phyloP scores from a whole-genome alignment of 1,284 basidiomycete species.

The Porogramme epimiltina region DNA sequence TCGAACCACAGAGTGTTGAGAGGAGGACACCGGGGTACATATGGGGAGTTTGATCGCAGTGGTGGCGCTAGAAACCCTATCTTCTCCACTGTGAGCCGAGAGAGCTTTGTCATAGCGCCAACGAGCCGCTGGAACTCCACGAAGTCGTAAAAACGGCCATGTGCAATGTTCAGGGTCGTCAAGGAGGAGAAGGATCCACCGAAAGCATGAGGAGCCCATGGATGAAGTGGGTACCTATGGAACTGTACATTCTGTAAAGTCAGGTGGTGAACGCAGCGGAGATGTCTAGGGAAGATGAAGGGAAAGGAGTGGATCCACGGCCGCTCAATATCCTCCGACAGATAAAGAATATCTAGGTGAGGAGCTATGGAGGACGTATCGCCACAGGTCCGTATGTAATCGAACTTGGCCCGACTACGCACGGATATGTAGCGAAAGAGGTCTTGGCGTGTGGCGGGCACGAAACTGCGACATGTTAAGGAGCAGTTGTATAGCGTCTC shows the following conservation, averaged over 20 bases:
- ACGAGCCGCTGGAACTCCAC: conserved; percentile 15
- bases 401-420: conserved; percentile 10
- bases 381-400: conserved; percentile 1
- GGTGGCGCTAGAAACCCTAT: not conserved
- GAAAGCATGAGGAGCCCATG: not conserved
- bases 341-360: conserved; percentile 8
- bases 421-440: conserved; percentile 14
- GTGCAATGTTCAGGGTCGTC: conserved; percentile 5
- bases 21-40: not conserved
- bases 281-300: not conserved
- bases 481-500: conserved; percentile 17
- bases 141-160: conserved; percentile 13
- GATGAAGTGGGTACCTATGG: conserved; percentile 5
- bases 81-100: conserved; percentile 6
- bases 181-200: conserved; percentile 9
- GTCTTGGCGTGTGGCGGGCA: conserved; percentile 15
- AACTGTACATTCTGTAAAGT: conserved; percentile 4
- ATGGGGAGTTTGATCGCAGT: not conserved
- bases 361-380: conserved; percentile 1
- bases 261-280: conserved; percentile 3
- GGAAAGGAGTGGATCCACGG: conserved; percentile 19
- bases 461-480: conserved; percentile 15
- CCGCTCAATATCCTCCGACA: conserved; percentile 14
- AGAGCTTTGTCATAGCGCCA: conserved; percentile 5
- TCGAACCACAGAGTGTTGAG: conserved; percentile 17